Percentiles rank a stretch among this genome's conserved stretches.
Conservation (phyloP, 176 grass and related monocot genomes). For the Hsuehochloa calcarea region DNA sequence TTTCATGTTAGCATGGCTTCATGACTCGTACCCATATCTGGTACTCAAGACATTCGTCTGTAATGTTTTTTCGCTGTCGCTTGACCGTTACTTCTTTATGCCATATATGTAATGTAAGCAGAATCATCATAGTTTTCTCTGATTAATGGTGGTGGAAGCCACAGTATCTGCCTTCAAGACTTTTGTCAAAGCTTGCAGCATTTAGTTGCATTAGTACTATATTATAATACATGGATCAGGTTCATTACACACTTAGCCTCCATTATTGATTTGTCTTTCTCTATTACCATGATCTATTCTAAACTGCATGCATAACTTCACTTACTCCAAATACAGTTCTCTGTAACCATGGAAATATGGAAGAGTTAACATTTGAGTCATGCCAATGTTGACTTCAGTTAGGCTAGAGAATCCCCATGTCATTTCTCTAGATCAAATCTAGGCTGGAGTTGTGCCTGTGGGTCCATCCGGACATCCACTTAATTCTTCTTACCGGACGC, state of each 20-base stretch:
- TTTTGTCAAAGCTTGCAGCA: neutral
- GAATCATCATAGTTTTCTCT: slow-evolving; percentile 3
- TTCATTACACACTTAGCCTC: neutral
- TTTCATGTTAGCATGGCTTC: slow-evolving; percentile 21
- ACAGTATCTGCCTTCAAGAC: neutral
- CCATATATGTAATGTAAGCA: slow-evolving; percentile 2
- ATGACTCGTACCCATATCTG: neutral
- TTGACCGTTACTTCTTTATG: neutral
- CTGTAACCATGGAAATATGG: slow-evolving; percentile 14
- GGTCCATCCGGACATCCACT: slow-evolving; percentile 89
- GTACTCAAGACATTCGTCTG: slow-evolving; percentile 6
- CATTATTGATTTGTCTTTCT: neutral
- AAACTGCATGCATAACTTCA: slow-evolving; percentile 17
- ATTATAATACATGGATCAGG: neutral
- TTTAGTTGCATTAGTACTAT: neutral
- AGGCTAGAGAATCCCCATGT: slow-evolving; percentile 98
- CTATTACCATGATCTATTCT: slow-evolving; percentile 1
- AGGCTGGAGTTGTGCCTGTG: slow-evolving; percentile 82
- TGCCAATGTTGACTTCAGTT: slow-evolving; percentile 11
- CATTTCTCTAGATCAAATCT: slow-evolving; percentile 87
- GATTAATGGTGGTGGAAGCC: neutral
- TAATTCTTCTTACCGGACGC: slow-evolving; percentile 84
- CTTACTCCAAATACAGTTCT: neutral
- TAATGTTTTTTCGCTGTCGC: neutral
- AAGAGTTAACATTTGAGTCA: neutral